Base-by-base conservation (phyloP, 306 rosid species). In the cucumber (Cucumis sativus) region DNA sequence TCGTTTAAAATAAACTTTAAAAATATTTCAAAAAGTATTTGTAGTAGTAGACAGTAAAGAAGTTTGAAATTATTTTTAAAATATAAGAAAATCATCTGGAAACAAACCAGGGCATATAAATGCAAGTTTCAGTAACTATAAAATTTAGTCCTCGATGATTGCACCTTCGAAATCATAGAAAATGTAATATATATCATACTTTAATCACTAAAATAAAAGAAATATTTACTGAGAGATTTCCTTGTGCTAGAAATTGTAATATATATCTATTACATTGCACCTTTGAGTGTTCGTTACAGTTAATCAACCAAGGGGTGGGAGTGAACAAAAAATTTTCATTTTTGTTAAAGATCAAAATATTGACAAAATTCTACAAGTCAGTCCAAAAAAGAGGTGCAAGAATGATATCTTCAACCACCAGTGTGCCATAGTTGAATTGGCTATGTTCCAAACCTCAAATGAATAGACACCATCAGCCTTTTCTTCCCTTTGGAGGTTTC, bases 401-500 rank as follows among this genome's bases (percentile, higher is more conserved):
- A 40, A 40, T 67, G 33, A 5, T 33, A 67, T 67, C 17, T 23
- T 23, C 74, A 35, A 30, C 56, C 68, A 59, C 45, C 49, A 58
- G 49, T 17, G 40, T 14, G 40, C 75, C 51, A 56, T 17, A 28
- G 23, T 20, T 71, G 57, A 69, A 76, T 43, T 57, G 67, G 75
- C 39, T 70, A 30, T 70, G 45, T 13, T 60, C 45, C 83, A 71
- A 78, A 81, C 84, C 81, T 74, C 69, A 83, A 64, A 47, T 64
- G 80, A 8, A 25, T 54, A 75, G 63, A 21, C 21, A 43, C 3
- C 20, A 62, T 40, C 80, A 88, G 80, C 89, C 90, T 77, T 78
- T 89, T 85, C 85, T 89, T 81, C 81, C 80, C 96, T 85, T 90
- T 49, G 88, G 63, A 51, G 89, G 89, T 88, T 77, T 87, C 74